Percentiles rank a stretch among this genome's conserved stretches.
Evolutionary conservation across 1,284 basidiomycete species (phyloP).

Genomic region (Coniferiporia weirii): DNA sequence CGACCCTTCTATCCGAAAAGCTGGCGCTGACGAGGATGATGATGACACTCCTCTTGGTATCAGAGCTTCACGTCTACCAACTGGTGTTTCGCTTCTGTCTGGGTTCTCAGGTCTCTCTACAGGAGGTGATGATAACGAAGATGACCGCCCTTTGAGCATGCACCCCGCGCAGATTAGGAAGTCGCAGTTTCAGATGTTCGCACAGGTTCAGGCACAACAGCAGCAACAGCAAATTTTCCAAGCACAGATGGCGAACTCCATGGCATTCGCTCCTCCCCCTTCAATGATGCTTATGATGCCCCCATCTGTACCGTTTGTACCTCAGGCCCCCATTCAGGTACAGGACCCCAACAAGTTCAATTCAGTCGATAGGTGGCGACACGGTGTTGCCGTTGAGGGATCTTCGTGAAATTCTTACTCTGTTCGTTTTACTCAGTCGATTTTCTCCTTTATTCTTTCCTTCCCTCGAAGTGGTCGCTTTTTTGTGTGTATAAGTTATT

Average conservation of each 20-base stretch:
- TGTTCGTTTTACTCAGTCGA: neutral
- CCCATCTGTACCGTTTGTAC: conserved; percentile 32
- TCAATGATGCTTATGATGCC: conserved; percentile 64
- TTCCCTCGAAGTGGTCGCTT: conserved; percentile 13
- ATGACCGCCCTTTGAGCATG: conserved; percentile 54
- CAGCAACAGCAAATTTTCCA: conserved; percentile 70
- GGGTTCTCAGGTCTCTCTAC: conserved; percentile 23
- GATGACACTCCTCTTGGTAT: conserved; percentile 66
- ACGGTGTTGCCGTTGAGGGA: conserved; percentile 67
- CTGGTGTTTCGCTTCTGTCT: conserved; percentile 21
- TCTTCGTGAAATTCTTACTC: conserved; percentile 26
- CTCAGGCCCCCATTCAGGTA: conserved; percentile 46
- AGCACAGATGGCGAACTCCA: conserved; percentile 64
- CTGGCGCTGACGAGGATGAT: conserved; percentile 50
- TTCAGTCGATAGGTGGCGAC: conserved; percentile 73
- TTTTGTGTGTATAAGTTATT: neutral
- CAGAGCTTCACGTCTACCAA: conserved; percentile 42
- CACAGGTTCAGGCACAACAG: conserved; percentile 40
- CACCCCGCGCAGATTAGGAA: conserved; percentile 73
- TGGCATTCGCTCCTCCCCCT: conserved; percentile 57
- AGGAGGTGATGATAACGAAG: conserved; percentile 32
- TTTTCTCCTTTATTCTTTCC: conserved; percentile 2
- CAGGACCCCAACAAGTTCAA: conserved; percentile 62
- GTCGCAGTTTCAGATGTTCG: conserved; percentile 65
- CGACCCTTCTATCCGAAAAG: conserved; percentile 11